Evolutionary conservation across 2,329 filamentous ascomycete species (phyloP), one percentile per base, ranked within the genome.

Genomic region (Colletotrichum ledebouriae): DNA sequence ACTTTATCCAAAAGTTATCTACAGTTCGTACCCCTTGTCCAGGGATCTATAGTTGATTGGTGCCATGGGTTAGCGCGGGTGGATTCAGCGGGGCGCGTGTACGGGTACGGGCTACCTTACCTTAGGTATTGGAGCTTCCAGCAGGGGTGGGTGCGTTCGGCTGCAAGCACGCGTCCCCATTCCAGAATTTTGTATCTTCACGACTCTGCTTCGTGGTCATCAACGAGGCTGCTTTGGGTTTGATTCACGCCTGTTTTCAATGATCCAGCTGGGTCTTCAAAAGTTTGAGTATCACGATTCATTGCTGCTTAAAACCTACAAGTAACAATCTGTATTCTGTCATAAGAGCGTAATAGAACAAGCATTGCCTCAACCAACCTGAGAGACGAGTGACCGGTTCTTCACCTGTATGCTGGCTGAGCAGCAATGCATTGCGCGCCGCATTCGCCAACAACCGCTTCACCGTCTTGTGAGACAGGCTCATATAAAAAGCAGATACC

Each of bases 1-100:
- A 71, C 63, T 70, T 61, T 71, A 71, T 68, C 70, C 68, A 69
- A 63, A 71, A 68, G 67, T 63, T 67, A 52, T 69, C 58, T 63
- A 50, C 57, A 69, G 33, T 63, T 59, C 57, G 39, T 33, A 33
- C 37, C 65, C 69, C 69, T 60, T 70, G 69, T 58, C 47, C 56
- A 65, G 61, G 63, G 57, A 20, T 49, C 58, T 55, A n/a, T n/a
- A 37, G 58, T 44, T 70, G 69, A 70, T 70, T 70, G 69, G 69
- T 63, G 65, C 65, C 42, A 47, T 22, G 33, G 5, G 44, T 37
- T 56, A 69, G 66, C 53, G 49, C 52, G 42, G 37, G 56, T 67
- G 44, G 46, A 37, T 44, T 46, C 10, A 46, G 56, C 44, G 60
- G 61, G 61, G 57, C 50, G n/a, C 53, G 46, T 52, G 53, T 66